A percentile compares a stretch with the other conserved stretches of the same genome.
These are phyloP conservation scores for Teratosphaeria pseudoeucalypti DNA, from an alignment of 2,329 filamentous ascomycete genomes.

Conservation along the genomic window DNA sequence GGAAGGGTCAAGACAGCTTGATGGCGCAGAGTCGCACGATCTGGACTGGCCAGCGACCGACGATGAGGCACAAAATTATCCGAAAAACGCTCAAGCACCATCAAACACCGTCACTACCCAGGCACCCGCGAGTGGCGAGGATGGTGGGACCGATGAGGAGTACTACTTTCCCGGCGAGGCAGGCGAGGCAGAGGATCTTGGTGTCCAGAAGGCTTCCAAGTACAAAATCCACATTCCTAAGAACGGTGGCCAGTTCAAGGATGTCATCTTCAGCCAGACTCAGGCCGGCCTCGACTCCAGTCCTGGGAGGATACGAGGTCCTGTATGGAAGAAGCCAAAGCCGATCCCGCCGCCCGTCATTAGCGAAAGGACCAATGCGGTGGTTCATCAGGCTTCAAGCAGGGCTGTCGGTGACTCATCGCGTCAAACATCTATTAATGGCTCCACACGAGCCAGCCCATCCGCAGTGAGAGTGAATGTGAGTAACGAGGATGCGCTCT, in stretches of 20 bases:
- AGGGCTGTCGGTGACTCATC: neutral
- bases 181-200: slow-evolving; percentile 6
- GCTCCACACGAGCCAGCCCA: neutral
- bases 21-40: slow-evolving; percentile 15
- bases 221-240: slow-evolving; percentile 35
- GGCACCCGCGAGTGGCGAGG: slow-evolving; percentile 3
- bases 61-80: slow-evolving; percentile 12
- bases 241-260: slow-evolving; percentile 29
- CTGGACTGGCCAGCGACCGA: slow-evolving; percentile 11
- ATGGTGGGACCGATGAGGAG: slow-evolving; percentile 8
- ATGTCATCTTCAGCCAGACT: slow-evolving; percentile 35
- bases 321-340: slow-evolving; percentile 37
- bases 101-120: slow-evolving; percentile 2
- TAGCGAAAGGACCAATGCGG: neutral
- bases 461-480: neutral
- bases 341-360: slow-evolving; percentile 7
- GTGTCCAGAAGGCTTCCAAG: slow-evolving; percentile 25
- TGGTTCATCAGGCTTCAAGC: neutral
- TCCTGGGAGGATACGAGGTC: slow-evolving; percentile 35
- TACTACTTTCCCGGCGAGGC: slow-evolving; percentile 20
- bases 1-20: slow-evolving; percentile 10
- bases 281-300: slow-evolving; percentile 29
- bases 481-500: slow-evolving; percentile 15
- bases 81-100: slow-evolving; percentile 6
- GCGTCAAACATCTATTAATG: neutral